phyloP scores from a whole-genome alignment of 805 yeast genomes.

The Spathaspora boniae region DNA sequence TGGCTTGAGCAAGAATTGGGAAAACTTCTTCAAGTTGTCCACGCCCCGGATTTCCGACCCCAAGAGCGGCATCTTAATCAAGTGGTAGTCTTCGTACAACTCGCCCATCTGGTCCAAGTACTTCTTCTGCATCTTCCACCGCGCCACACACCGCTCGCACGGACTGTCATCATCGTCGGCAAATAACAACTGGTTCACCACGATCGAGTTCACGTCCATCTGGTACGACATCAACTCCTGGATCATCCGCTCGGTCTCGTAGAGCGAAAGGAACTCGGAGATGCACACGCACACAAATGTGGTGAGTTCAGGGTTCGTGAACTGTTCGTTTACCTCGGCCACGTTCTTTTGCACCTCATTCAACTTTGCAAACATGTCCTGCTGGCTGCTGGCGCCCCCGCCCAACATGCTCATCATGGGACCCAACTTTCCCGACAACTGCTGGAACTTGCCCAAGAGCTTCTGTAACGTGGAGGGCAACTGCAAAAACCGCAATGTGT shows the following conservation, averaged over 20 bases:
- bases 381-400: slow-evolving; percentile 62
- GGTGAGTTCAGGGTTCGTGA: slow-evolving; percentile 93
- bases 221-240: slow-evolving; percentile 93
- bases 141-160: slow-evolving; percentile 87
- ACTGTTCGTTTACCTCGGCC: slow-evolving; percentile 86
- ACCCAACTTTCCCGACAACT: slow-evolving; percentile 81
- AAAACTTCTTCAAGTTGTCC: slow-evolving; percentile 77
- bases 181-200: slow-evolving; percentile 88
- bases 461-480: slow-evolving; percentile 90
- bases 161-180: slow-evolving; percentile 71
- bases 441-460: slow-evolving; percentile 81
- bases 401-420: slow-evolving; percentile 81
- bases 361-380: slow-evolving; percentile 74
- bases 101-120: slow-evolving; percentile 94
- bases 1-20: slow-evolving; percentile 74
- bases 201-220: slow-evolving; percentile 95
- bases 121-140: slow-evolving; percentile 95
- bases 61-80: slow-evolving; percentile 91
- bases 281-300: slow-evolving; percentile 97
- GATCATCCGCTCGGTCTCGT: slow-evolving; percentile 96
- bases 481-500: slow-evolving; percentile 90
- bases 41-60: slow-evolving; percentile 95
- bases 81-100: slow-evolving; percentile 93
- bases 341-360: slow-evolving; percentile 79
- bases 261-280: slow-evolving; percentile 90